Base-by-base conservation (phyloP, 148 eudicot species). In the Salicornia ramosissima region DNA sequence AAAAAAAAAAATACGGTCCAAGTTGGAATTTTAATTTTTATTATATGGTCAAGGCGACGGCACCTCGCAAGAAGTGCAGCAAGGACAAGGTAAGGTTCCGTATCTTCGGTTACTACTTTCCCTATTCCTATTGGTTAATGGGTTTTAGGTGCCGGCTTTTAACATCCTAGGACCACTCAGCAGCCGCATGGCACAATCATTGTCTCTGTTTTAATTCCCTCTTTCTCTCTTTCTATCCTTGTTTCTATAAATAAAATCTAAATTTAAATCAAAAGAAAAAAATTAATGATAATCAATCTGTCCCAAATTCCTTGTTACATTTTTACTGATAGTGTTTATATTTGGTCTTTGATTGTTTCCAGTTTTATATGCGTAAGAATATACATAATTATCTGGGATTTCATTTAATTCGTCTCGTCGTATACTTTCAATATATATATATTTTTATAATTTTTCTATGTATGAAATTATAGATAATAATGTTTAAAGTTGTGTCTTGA, bases 141-240 rank as follows among this genome's bases (percentile, higher is more conserved):
- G 56, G 18, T 19, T 14, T 65, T 69, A 55, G 72, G 56, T 58
- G 73, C 73, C 55, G 76, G 71, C 76, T 73, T 73, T 73, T 73
- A n/a, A 65, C 64, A 57, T 30, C 36, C 16, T 59, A 59, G 76
- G 76, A 71, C 80, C 80, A 62, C n/a, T n/a, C n/a, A n/a, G n/a
- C 68, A 25, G 54, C 68, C 61, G 64, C 68, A 50, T 52, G 22
- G 28, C 68, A 51, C 76, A 77, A 77, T 77, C 72, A 77, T 71
- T 77, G 80, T 56, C 31, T 64, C 45, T 74, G 52, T 42, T 49
- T n/a, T n/a, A n/a, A n/a, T n/a, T 30, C 52, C 52, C 40, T 25
- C 40, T 36, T 36, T 36, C 40, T 36, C 8, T 36, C 5, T 45
- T 29, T 13, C 16, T 52, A 46, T 47, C 28, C 8, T 26, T 75